Conservation (phyloP, 371 early-diverging fungal genomes). For the Saksenaea oblongispora region DNA sequence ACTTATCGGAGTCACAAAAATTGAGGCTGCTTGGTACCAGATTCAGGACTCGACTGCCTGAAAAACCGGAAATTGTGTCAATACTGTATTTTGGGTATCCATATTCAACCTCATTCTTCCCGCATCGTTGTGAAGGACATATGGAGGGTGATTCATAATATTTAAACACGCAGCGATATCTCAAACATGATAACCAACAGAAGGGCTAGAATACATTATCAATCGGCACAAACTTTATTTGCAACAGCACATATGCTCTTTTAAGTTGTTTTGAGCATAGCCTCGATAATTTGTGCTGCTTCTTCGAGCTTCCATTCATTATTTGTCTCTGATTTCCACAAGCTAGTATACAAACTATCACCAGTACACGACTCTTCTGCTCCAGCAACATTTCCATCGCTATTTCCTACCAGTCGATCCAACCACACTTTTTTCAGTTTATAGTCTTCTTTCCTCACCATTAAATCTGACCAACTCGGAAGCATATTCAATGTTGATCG, state of each 20-base stretch:
- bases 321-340: background rate
- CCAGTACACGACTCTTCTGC: background rate
- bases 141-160: too few species aligned
- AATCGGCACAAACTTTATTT: background rate
- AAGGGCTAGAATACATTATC: background rate
- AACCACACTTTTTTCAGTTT: slow-evolving; percentile 45
- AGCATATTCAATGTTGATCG: slow-evolving; percentile 27
- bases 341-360: background rate
- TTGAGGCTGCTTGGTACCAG: too few species aligned
- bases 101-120: too few species aligned
- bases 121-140: too few species aligned
- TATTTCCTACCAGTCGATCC: slow-evolving; percentile 18
- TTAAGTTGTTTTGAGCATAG: background rate
- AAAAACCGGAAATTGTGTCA: too few species aligned
- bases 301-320: background rate
- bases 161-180: too few species aligned
- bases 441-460: slow-evolving; percentile 42
- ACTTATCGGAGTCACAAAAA: background rate
- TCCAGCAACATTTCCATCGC: background rate
- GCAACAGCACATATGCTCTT: background rate
- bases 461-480: slow-evolving; percentile 40
- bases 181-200: too few species aligned
- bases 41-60: too few species aligned
- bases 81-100: too few species aligned
- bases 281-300: background rate